Evolutionary conservation across 441 rosid genomes (phyloP), one percentile per base, ranked within the genome.

Genomic region (Pelargonium fulgidum): DNA sequence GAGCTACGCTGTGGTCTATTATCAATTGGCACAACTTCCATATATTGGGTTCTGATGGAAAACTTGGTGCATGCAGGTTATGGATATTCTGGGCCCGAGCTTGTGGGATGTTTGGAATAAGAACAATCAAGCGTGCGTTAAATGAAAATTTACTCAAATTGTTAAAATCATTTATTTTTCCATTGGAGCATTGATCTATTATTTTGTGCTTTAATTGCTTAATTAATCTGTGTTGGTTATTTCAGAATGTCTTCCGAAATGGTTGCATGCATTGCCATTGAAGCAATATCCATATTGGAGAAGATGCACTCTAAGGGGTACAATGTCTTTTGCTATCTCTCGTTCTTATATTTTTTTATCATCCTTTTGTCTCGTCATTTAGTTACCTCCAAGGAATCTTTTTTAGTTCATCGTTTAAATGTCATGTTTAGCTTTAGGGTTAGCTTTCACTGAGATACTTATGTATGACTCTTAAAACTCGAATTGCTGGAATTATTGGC

Each of bases 231-330:
- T 93, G 97, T 93, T 96, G 47, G 82, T 45, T 82, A 8, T 96
- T 91, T 76, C 79, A 76, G 99, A 78, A 87, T 94, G 98, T 81
- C 97, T 69, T 77, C 94, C 7, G 99, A 94, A 82, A 94, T 94
- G 99, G 96, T 92, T 68, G 93, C 98, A 65, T 94, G 99, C 76
- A 92, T 94, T 73, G 98, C 98, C 14, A 96, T 89, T 48, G 99
- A 94, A 72, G 83, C 98, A 59, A 71, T 94, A 20, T 91, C 97
- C 77, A 94, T 94, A 70, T 86, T 94, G 26, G 99, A 94, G 83
- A 94, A 88, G 86, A 90, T 90, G 97, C 99, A 94, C 24, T 73
- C 91, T 2, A 89, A 83, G 83, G 99, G 99, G 99, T 94, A 63
- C 9, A 11, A n/a, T n/a, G n/a, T n/a, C n/a, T n/a, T 63, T 11